These are phyloP conservation scores for Blastobotrys mokoenaii DNA, from an alignment of 805 yeast genomes.

Conservation along the genomic window DNA sequence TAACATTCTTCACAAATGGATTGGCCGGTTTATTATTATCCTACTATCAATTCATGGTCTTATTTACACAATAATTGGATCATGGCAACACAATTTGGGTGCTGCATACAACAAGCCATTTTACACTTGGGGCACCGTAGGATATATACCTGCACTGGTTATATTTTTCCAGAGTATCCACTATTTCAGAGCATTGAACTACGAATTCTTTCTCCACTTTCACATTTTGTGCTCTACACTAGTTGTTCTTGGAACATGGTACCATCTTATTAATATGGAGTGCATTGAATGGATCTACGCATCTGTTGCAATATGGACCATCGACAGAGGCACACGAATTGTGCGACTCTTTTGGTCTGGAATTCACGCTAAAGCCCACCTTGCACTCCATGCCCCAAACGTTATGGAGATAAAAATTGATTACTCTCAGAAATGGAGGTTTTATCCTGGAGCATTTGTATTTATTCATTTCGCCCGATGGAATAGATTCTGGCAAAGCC, in stretches of 20 bases:
- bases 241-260: constrained; percentile 50
- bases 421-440: constrained; percentile 39
- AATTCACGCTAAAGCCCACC: constrained; percentile 22
- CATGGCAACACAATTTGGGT: too few relatives aligned
- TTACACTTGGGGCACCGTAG: constrained; percentile 33
- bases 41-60: constrained; percentile 48
- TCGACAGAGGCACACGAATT: constrained; percentile 53
- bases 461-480: constrained; percentile 50
- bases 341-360: constrained; percentile 53
- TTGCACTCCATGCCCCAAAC: constrained; percentile 1
- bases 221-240: constrained; percentile 49
- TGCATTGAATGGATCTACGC: constrained; percentile 36
- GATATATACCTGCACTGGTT: constrained; percentile 34
- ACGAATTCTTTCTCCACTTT: constrained; percentile 47
- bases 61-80: constrained; percentile 34
- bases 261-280: constrained; percentile 32
- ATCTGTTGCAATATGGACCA: constrained; percentile 57
- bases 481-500: constrained; percentile 57
- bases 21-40: constrained; percentile 44
- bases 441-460: constrained; percentile 48
- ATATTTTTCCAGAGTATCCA: constrained; percentile 43
- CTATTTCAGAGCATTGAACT: constrained; percentile 40
- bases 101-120: constrained; percentile 13
- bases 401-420: constrained; percentile 20
- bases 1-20: constrained; percentile 54